Percentiles rank a stretch among this genome's conserved stretches.
phyloP scores from a whole-genome alignment of 768 basidiomycete species.

The Boletus subcaerulescens region DNA sequence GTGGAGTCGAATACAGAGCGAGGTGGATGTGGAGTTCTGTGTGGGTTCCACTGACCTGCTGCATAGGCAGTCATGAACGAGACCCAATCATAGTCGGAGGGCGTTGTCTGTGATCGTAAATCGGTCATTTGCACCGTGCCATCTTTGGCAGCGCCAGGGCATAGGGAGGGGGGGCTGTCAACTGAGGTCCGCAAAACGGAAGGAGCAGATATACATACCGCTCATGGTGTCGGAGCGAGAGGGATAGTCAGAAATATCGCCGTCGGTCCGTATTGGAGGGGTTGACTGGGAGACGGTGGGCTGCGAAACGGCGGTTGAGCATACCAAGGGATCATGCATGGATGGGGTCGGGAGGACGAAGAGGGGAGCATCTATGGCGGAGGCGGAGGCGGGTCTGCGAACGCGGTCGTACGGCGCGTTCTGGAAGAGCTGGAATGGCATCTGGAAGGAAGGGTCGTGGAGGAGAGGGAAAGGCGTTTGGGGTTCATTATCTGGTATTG shows the following conservation, averaged over 20 bases:
- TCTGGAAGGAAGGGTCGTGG: constrained; percentile 25
- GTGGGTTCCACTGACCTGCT: constrained; percentile 76
- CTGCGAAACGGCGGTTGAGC: neutral
- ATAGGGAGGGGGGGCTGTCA: constrained; percentile 14
- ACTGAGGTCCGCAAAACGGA: neutral
- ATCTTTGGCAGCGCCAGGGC: constrained; percentile 18
- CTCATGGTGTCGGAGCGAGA: constrained; percentile 14
- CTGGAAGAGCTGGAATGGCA: constrained; percentile 36
- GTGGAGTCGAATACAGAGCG: constrained; percentile 26
- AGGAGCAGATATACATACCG: constrained; percentile 18
- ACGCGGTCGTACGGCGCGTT: constrained; percentile 21
- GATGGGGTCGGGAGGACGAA: constrained; percentile 42
- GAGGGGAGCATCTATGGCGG: constrained; percentile 39
- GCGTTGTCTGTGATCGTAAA: constrained; percentile 15
- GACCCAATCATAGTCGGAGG: constrained; percentile 60
- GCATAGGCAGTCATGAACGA: constrained; percentile 78
- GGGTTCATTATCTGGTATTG: constrained; percentile 23
- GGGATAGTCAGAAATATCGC: constrained; percentile 9
- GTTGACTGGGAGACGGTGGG: constrained; percentile 4
- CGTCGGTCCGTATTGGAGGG: constrained; percentile 4
- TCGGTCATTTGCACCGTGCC: constrained; percentile 8
- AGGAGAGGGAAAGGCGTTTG: constrained; percentile 22
- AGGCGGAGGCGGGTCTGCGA: constrained; percentile 41
- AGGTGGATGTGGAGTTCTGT: constrained; percentile 62
- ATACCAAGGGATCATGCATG: constrained; percentile 7